phyloP scores from a whole-genome alignment of 768 basidiomycete genomes.

The Podaxis carcinomalis region DNA sequence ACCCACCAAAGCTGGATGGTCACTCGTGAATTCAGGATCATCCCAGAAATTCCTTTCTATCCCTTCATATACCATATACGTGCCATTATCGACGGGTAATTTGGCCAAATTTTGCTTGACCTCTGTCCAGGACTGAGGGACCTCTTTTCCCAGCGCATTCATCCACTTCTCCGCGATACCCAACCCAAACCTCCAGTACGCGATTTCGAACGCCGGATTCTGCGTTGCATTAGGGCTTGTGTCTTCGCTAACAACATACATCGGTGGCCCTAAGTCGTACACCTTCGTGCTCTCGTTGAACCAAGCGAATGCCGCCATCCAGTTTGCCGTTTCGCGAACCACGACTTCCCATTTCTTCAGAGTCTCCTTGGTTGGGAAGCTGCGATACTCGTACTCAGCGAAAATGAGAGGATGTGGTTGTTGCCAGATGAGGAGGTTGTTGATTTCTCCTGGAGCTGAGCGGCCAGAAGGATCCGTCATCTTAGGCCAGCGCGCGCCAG shows the following conservation, averaged over 20 bases:
- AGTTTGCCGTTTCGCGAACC: constrained; percentile 51
- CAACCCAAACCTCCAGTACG: constrained; percentile 54
- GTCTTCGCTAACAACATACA: constrained; percentile 55
- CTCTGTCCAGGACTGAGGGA: constrained; percentile 37
- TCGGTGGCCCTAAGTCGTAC: constrained; percentile 57
- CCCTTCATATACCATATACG: constrained; percentile 55
- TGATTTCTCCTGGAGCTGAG: constrained; percentile 55
- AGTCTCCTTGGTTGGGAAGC: constrained; percentile 32
- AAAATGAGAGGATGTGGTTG: constrained; percentile 58
- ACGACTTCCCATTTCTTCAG: constrained; percentile 48
- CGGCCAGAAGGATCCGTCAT: constrained; percentile 61
- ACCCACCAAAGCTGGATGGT: constrained; percentile 55
- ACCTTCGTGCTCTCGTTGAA: constrained; percentile 40
- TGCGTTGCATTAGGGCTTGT: constrained; percentile 48
- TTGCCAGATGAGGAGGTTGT: constrained; percentile 61
- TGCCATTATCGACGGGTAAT: constrained; percentile 46
- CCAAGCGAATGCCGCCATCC: constrained; percentile 57
- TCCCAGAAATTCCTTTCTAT: constrained; percentile 50
- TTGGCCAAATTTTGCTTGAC: constrained; percentile 44
- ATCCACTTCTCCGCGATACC: constrained; percentile 47
- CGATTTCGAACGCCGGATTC: constrained; percentile 56
- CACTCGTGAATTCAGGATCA: constrained; percentile 44
- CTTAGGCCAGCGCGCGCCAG: constrained; percentile 61
- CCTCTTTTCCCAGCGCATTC: constrained; percentile 33
- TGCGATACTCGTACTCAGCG: constrained; percentile 53